These are phyloP conservation scores for Tagetes erecta DNA, from an alignment of 129 eudicot genomes.

Conservation along the genomic window DNA sequence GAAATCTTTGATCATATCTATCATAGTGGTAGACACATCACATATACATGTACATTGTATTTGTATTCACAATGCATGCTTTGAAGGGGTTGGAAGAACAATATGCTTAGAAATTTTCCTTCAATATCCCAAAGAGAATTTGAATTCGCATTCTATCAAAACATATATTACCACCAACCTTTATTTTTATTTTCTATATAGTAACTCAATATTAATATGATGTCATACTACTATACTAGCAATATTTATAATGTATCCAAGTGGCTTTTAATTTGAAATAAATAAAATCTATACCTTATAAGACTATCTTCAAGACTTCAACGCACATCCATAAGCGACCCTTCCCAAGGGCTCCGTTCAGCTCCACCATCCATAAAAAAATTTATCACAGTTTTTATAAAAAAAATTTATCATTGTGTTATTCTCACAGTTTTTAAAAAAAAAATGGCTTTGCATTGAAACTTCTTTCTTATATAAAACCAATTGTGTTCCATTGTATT, in stretches of 20 bases:
- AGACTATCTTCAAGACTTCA: too few species aligned
- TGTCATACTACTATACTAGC: background rate
- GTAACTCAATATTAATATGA: background rate
- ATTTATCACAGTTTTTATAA: too few species aligned
- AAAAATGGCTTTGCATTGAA: too few species aligned
- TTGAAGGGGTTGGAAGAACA: conserved; percentile 20
- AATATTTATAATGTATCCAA: background rate
- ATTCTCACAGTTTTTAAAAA: too few species aligned
- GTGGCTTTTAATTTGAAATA: background rate
- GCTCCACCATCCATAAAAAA: too few species aligned
- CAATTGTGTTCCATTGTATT: too few species aligned
- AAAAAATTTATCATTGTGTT: too few species aligned
- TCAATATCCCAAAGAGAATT: conserved; percentile 1
- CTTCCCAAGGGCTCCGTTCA: too few species aligned
- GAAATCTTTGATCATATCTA: conserved; percentile 29
- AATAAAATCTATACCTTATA: too few species aligned
- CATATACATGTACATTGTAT: conserved; percentile 16
- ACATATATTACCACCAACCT: background rate
- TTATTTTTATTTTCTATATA: background rate
- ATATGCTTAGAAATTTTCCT: conserved; percentile 17
- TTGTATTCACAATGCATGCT: conserved; percentile 16
- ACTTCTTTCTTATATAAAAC: too few species aligned
- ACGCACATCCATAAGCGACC: too few species aligned
- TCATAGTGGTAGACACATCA: conserved; percentile 34
- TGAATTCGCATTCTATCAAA: conserved; percentile 8